Evolutionary conservation across 176 grass and related monocot genomes (phyloP), one percentile per base, ranked within the genome.

Genomic region (Aegilops tauschii): DNA sequence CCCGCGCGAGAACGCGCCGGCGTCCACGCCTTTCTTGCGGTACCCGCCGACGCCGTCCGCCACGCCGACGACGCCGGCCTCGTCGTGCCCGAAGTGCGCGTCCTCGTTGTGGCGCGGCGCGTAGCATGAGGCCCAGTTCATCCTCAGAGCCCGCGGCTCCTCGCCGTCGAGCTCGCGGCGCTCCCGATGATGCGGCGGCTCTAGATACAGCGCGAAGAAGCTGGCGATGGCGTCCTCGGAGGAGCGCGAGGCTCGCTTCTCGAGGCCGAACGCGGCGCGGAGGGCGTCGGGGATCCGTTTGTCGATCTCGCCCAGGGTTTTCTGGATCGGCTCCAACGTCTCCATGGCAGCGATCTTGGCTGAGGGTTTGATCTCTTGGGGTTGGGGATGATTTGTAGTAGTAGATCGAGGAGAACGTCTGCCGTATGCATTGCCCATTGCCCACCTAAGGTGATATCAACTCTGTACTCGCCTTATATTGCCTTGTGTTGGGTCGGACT

Each of bases 31-130:
- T 8, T 1, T 0, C 47, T 6, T 29, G 11, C 62, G 29, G 58
- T 6, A 85, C 77, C 18, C 44, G 17, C 88, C 88, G 25, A 89
- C 88, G 13, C 88, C 88, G 42, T 89, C 88, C 59, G 88, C 87
- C 77, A 89, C 82, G 42, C 76, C 68, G 59, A 85, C 17, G 18
- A 85, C 61, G 8, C 61, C 61, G 82, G 52, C 37, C 2, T 44
- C 77, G 42, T 6, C 50, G 50, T 77, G 50, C 4, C n/a, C 76
- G 77, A 89, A 89, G 82, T 85, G 77, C 45, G 87, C 82, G 67
- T 85, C 88, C 59, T 89, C 77, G 61, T 66, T 72, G 71, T 90
- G 78, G 32, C 1, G 7, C 1, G 20, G 14, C 11, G 69, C 28
- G 78, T 71, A 85, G 72, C 83, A 86, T 0, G 83, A 61, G 10